Evolutionary conservation across 129 eudicot genomes (phyloP).

Genomic region (Cynara cardunculus): DNA sequence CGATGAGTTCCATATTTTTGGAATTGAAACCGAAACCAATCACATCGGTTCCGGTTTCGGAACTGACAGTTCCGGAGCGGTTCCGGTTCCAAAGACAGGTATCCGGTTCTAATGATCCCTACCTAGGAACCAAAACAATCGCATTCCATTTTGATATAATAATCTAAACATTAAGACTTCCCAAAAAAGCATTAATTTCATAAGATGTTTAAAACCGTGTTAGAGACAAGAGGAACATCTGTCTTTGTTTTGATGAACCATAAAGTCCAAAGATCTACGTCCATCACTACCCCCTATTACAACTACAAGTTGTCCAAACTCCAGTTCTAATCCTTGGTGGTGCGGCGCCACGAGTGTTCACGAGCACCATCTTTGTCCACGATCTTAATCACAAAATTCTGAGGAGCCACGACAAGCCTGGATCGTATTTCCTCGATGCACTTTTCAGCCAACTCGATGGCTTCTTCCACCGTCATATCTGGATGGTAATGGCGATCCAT

Average conservation of each 20-base stretch:
- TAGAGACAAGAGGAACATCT: neutral
- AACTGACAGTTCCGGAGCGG: too few relatives aligned
- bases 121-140: too few relatives aligned
- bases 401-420: conserved; percentile 84
- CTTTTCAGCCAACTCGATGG: conserved; percentile 63
- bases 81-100: too few relatives aligned
- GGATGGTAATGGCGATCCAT: conserved; percentile 74
- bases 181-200: neutral
- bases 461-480: conserved; percentile 75
- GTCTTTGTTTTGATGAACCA: neutral
- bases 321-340: neutral
- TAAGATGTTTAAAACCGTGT: neutral
- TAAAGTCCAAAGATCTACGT: neutral
- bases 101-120: too few relatives aligned
- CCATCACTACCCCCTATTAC: neutral
- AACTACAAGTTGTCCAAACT: neutral
- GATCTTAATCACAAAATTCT: conserved; percentile 77
- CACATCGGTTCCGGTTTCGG: too few relatives aligned
- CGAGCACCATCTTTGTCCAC: conserved; percentile 85
- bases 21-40: too few relatives aligned
- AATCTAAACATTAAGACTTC: neutral
- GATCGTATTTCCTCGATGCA: conserved; percentile 67
- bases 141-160: too few relatives aligned
- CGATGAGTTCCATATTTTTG: too few relatives aligned
- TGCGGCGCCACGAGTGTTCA: conserved; percentile 67